A percentile compares a stretch with the other conserved stretches of the same genome.
These are phyloP conservation scores for Auricularia sp. DNA, from an alignment of 768 basidiomycete species.

Conservation along the genomic window DNA sequence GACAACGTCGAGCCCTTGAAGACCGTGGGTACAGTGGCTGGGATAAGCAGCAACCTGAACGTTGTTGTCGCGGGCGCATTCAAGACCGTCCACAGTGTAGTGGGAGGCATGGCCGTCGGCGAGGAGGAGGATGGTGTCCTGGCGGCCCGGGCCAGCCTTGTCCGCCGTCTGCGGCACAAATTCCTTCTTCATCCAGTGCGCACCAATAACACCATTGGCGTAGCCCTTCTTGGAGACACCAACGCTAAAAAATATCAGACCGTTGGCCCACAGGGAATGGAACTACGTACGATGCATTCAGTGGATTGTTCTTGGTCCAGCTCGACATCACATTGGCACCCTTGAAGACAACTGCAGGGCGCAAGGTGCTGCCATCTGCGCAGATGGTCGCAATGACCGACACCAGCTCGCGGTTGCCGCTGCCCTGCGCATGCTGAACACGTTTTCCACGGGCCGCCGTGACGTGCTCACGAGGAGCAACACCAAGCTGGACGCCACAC, in stretches of 20 bases:
- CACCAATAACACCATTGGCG: constrained; percentile 31
- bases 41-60: constrained; percentile 29
- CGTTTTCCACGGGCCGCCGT: constrained; percentile 11
- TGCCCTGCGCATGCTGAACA: not conserved
- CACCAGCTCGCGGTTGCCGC: constrained; percentile 14
- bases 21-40: constrained; percentile 28
- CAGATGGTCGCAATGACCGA: constrained; percentile 12
- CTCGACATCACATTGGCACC: constrained; percentile 3
- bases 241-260: constrained; percentile 12
- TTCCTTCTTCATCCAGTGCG: constrained; percentile 24
- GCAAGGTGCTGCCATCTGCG: constrained; percentile 10
- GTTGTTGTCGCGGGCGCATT: constrained; percentile 17
- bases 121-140: constrained; percentile 24
- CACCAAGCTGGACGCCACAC: too few relatives aligned
- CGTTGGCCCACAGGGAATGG: too few relatives aligned
- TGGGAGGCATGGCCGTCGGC: constrained; percentile 31
- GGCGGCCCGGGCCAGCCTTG: constrained; percentile 17
- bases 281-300: constrained; percentile 19
- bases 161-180: constrained; percentile 22
- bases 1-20: constrained; percentile 29
- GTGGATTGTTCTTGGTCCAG: constrained; percentile 7
- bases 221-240: constrained; percentile 29
- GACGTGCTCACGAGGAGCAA: constrained; percentile 3
- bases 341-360: constrained; percentile 13
- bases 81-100: constrained; percentile 22